phyloP scores from a whole-genome alignment of 306 rosid species.

The Ormosia emarginata region DNA sequence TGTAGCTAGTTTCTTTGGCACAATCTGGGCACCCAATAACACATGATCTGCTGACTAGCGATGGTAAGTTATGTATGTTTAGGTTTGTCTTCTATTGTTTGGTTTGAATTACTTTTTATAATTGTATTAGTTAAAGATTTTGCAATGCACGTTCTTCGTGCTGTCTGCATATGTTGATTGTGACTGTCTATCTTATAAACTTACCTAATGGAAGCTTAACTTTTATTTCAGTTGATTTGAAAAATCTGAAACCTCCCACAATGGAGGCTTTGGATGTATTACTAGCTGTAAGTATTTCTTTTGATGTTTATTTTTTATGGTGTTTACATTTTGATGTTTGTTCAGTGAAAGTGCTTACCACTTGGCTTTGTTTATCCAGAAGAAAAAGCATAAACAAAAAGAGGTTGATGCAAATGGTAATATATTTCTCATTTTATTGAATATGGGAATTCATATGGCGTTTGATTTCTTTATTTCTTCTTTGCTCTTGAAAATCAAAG shows the following conservation, averaged over 20 bases:
- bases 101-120: constrained; percentile 4
- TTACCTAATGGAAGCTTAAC: constrained; percentile 6
- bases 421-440: constrained; percentile 19
- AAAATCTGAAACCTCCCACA: constrained; percentile 56
- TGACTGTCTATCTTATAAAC: background rate
- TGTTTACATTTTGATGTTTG: constrained; percentile 1
- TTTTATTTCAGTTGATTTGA: constrained; percentile 58
- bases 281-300: constrained; percentile 46
- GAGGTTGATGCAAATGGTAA: constrained; percentile 56
- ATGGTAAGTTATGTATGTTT: constrained; percentile 25
- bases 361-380: constrained; percentile 44
- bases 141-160: background rate
- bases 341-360: constrained; percentile 19
- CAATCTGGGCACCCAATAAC: constrained; percentile 40
- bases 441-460: background rate
- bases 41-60: constrained; percentile 31
- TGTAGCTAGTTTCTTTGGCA: constrained; percentile 34
- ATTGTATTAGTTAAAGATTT: background rate
- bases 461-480: background rate
- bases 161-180: background rate
- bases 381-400: constrained; percentile 49
- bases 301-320: background rate
- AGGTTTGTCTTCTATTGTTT: constrained; percentile 3
- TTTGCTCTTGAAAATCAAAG: background rate
- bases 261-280: constrained; percentile 69